phyloP scores from a whole-genome alignment of 2,329 filamentous ascomycete species.

The Fusarium hostae region DNA sequence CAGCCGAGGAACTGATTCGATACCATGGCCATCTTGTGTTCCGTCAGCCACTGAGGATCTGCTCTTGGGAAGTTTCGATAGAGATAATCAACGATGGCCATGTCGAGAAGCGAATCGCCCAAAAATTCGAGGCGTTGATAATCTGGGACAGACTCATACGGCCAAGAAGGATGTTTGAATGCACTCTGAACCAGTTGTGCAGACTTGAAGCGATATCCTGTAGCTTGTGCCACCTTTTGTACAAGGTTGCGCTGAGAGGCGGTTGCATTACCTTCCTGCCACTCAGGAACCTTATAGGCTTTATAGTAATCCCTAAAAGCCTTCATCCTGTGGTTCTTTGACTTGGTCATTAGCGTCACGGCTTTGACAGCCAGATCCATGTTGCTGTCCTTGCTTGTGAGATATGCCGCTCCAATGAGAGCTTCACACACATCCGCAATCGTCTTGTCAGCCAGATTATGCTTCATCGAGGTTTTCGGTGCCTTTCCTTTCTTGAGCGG shows the following conservation, averaged over 20 bases:
- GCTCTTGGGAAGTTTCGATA: slow-evolving; percentile 80
- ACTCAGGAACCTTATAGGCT: slow-evolving; percentile 75
- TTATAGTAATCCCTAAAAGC: slow-evolving; percentile 78
- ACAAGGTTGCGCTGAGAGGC: slow-evolving; percentile 77
- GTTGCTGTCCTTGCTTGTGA: slow-evolving; percentile 57
- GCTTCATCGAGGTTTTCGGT: slow-evolving; percentile 58
- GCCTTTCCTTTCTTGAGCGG: slow-evolving; percentile 79
- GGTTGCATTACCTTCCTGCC: slow-evolving; percentile 71
- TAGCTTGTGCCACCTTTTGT: slow-evolving; percentile 67
- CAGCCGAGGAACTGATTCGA: slow-evolving; percentile 93
- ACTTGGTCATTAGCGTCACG: slow-evolving; percentile 76
- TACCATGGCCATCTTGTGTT: slow-evolving; percentile 99
- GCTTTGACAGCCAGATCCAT: slow-evolving; percentile 70
- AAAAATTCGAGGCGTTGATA: slow-evolving; percentile 95
- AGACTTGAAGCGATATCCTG: slow-evolving; percentile 74
- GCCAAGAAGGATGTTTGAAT: slow-evolving; percentile 88
- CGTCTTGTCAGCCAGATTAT: slow-evolving; percentile 85
- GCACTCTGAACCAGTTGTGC: slow-evolving; percentile 83
- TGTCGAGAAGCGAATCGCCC: slow-evolving; percentile 88
- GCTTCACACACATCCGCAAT: slow-evolving; percentile 96
- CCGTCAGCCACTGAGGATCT: slow-evolving; percentile 96
- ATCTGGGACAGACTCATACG: slow-evolving; percentile 80
- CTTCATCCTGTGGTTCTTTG: slow-evolving; percentile 74
- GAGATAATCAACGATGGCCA: slow-evolving; percentile 84
- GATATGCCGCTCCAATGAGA: slow-evolving; percentile 85